A percentile compares a stretch with the other conserved stretches of the same genome.
Conservation (phyloP, 768 basidiomycete species). For the Trametes gibbosa region DNA sequence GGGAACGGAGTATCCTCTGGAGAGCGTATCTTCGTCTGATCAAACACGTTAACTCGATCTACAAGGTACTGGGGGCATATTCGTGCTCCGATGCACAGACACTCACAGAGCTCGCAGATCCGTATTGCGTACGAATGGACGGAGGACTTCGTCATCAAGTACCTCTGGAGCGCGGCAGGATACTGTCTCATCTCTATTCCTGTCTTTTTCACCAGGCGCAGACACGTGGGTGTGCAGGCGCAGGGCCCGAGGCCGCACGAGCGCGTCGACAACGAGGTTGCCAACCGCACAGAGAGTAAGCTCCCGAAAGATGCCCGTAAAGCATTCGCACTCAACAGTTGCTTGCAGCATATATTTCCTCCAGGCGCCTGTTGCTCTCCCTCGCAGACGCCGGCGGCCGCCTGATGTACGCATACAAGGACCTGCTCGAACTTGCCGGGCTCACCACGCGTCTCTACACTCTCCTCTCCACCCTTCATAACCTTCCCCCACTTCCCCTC, state of each 20-base stretch:
- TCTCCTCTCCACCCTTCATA: constrained; percentile 81
- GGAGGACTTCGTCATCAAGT: constrained; percentile 96
- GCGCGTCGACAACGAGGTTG: constrained; percentile 36
- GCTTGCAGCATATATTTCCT: constrained; percentile 82
- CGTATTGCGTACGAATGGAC: constrained; percentile 94
- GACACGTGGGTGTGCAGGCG: constrained; percentile 26
- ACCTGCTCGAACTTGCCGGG: constrained; percentile 91
- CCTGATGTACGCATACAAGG: constrained; percentile 96
- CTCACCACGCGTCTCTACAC: constrained; percentile 88
- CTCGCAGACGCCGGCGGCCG: constrained; percentile 96
- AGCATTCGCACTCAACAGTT: neutral
- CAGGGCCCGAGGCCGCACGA: constrained; percentile 2
- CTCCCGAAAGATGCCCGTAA: neutral
- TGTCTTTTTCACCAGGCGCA: constrained; percentile 65
- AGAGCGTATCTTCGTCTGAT: constrained; percentile 77
- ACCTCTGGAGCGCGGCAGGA: constrained; percentile 91
- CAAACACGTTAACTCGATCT: constrained; percentile 88
- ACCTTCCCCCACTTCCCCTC: constrained; percentile 48
- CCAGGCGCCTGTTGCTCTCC: constrained; percentile 84
- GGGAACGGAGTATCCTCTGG: constrained; percentile 81
- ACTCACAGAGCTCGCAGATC: constrained; percentile 44
- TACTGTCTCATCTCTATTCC: constrained; percentile 92
- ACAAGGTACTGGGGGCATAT: constrained; percentile 52
- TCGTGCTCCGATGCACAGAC: too few relatives aligned
- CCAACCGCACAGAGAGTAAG: constrained; percentile 50